These are phyloP conservation scores for Fusarium siculi DNA, from an alignment of 2,329 filamentous ascomycete species.

Conservation along the genomic window DNA sequence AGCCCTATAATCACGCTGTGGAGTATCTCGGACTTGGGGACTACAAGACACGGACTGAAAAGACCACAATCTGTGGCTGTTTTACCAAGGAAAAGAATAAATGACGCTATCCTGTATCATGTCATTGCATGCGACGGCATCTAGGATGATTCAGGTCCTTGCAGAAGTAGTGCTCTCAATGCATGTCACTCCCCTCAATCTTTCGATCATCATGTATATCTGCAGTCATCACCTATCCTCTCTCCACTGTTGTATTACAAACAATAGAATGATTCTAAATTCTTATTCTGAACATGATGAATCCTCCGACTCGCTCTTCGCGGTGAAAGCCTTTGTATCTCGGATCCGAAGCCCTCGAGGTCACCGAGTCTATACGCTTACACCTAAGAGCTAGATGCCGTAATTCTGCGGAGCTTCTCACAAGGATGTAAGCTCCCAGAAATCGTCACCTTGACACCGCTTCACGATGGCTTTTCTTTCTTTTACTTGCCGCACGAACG, in stretches of 20 bases:
- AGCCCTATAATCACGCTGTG: conserved; percentile 27
- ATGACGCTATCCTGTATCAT: neutral
- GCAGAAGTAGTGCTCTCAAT: neutral
- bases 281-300: neutral
- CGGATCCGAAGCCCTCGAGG: conserved; percentile 9
- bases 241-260: neutral
- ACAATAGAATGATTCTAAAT: neutral
- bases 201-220: neutral
- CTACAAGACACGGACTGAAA: neutral
- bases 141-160: conserved; percentile 14
- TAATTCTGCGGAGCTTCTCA: conserved; percentile 14
- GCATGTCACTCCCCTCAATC: conserved; percentile 20
- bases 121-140: neutral
- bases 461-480: neutral
- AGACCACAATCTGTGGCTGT: neutral
- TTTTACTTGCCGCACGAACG: neutral
- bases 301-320: neutral
- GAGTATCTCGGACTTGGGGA: neutral
- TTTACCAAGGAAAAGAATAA: neutral
- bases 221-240: conserved; percentile 28
- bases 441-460: conserved; percentile 5
- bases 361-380: conserved; percentile 9
- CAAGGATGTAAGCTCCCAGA: neutral
- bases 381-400: neutral
- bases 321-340: neutral